These are phyloP conservation scores for Axilococcus clingmanii DNA, from an alignment of 139 green algal genomes.

Conservation along the genomic window DNA sequence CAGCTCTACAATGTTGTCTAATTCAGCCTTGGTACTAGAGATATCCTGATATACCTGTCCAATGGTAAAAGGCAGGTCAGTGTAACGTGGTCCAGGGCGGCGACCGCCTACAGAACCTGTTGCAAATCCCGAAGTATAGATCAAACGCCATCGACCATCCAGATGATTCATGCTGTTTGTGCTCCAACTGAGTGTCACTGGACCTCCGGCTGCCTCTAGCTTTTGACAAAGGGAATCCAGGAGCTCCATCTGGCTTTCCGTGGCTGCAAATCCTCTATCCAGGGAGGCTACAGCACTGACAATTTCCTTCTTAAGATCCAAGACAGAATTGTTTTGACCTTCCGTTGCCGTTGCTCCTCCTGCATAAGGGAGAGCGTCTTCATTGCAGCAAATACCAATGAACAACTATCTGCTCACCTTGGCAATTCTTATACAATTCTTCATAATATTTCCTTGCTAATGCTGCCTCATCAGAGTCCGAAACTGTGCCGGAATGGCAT, in stretches of 20 bases:
- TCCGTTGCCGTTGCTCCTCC: too few relatives aligned
- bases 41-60: slow-evolving; percentile 20
- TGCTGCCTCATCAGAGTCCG: too few relatives aligned
- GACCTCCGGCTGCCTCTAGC: slow-evolving; percentile 14
- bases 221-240: slow-evolving; percentile 13
- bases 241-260: too few relatives aligned
- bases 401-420: too few relatives aligned
- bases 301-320: slow-evolving; percentile 28
- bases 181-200: slow-evolving; percentile 16
- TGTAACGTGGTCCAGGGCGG: slow-evolving; percentile 25
- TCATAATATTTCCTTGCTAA: too few relatives aligned
- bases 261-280: slow-evolving; percentile 40
- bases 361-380: too few relatives aligned
- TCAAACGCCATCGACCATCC: slow-evolving; percentile 34
- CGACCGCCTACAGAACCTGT: slow-evolving; percentile 39
- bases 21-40: neutral
- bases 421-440: too few relatives aligned
- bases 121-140: slow-evolving; percentile 40
- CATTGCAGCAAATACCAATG: too few relatives aligned
- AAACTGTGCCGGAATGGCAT: too few relatives aligned
- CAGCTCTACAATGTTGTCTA: slow-evolving; percentile 27
- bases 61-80: slow-evolving; percentile 31
- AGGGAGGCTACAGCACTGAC: slow-evolving; percentile 33
- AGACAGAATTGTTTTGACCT: too few relatives aligned
- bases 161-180: too few relatives aligned